A percentile compares a stretch with the other conserved stretches of the same genome.
These are phyloP conservation scores for Boechera retrofracta DNA, from an alignment of 345 rosid species.

Conservation along the genomic window DNA sequence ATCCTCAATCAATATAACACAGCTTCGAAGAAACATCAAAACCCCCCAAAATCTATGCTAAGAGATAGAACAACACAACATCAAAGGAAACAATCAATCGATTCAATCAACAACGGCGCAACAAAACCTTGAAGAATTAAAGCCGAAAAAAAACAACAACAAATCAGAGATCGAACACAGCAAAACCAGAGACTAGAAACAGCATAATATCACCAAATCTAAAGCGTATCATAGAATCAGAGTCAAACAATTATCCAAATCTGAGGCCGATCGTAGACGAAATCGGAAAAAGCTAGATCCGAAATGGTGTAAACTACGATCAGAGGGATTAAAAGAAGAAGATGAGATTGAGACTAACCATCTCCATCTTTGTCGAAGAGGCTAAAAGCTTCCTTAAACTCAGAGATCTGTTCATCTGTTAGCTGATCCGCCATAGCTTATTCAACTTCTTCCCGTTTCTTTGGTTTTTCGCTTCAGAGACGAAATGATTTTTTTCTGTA, in stretches of 20 bases:
- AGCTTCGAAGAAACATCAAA: neutral
- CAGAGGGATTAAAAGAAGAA: neutral
- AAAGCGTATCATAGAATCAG: neutral
- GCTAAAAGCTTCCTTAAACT: conserved; percentile 46
- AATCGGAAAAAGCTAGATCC: conserved; percentile 6
- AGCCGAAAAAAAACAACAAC: neutral
- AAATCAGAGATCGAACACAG: neutral
- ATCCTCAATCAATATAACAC: neutral
- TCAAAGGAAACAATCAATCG: neutral
- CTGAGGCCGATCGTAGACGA: conserved; percentile 4
- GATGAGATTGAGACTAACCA: conserved; percentile 34
- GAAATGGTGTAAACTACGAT: conserved; percentile 17
- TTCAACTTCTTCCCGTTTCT: neutral
- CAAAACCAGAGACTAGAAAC: neutral
- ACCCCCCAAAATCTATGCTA: neutral
- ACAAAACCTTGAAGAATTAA: neutral
- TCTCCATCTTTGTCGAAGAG: conserved; percentile 47
- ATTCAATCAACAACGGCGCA: neutral
- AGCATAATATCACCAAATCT: neutral
- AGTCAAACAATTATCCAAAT: neutral
- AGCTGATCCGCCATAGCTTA: conserved; percentile 44
- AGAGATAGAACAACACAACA: neutral
- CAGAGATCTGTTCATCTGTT: conserved; percentile 45
- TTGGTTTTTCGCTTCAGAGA: neutral
- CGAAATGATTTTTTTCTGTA: neutral